Percentiles rank a stretch among this genome's conserved stretches.
Evolutionary conservation across 768 basidiomycete genomes (phyloP).

Genomic region (Pleurotus tuoliensis): DNA sequence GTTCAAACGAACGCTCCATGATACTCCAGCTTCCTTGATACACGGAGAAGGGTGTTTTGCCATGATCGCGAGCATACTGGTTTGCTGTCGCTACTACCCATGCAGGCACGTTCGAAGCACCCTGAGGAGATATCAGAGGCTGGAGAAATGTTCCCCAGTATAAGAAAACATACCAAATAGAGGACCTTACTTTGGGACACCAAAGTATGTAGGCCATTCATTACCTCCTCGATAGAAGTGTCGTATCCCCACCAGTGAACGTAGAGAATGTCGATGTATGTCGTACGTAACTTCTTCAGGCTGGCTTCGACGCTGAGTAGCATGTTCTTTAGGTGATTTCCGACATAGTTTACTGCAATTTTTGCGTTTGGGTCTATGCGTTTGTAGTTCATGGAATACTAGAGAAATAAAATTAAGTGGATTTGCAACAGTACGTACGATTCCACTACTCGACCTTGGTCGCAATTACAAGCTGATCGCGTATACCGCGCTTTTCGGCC

Average conservation of each 20-base stretch:
- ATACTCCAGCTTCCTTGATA: slow-evolving; percentile 49
- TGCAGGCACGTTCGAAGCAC: slow-evolving; percentile 39
- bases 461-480: slow-evolving; percentile 37
- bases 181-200: slow-evolving; percentile 49
- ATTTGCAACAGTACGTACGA: background rate
- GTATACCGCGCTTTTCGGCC: slow-evolving; percentile 31
- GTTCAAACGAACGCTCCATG: slow-evolving; percentile 43
- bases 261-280: slow-evolving; percentile 45
- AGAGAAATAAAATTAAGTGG: background rate
- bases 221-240: slow-evolving; percentile 52
- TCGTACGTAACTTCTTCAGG: slow-evolving; percentile 42
- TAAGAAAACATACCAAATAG: slow-evolving; percentile 28
- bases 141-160: background rate
- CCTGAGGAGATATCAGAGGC: slow-evolving; percentile 17
- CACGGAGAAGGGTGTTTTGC: slow-evolving; percentile 46
- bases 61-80: slow-evolving; percentile 45
- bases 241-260: slow-evolving; percentile 51
- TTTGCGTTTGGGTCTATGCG: slow-evolving; percentile 16
- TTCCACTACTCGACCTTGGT: slow-evolving; percentile 20
- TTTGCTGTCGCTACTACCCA: slow-evolving; percentile 49
- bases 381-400: slow-evolving; percentile 31
- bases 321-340: slow-evolving; percentile 46
- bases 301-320: slow-evolving; percentile 36
- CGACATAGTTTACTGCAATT: slow-evolving; percentile 37
- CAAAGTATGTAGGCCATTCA: slow-evolving; percentile 50